Percentiles rank a stretch among this genome's conserved stretches.
Conservation (phyloP, 768 basidiomycete species). For the Vararia minispora region DNA sequence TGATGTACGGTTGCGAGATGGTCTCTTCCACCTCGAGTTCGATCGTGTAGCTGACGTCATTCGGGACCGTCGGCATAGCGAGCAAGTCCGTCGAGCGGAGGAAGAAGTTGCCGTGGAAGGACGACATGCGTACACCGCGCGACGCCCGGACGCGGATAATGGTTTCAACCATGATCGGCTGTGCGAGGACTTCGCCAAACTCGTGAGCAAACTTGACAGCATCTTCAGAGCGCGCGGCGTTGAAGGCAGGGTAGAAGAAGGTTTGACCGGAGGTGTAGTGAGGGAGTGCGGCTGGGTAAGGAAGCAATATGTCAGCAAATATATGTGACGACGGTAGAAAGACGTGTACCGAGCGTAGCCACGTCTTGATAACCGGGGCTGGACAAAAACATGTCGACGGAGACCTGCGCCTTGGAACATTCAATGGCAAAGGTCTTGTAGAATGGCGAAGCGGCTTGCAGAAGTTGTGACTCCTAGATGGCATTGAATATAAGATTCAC, state of each 20-base stretch:
- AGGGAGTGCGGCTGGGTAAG: constrained; percentile 65
- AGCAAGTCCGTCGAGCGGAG: constrained; percentile 45
- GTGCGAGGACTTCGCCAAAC: constrained; percentile 86
- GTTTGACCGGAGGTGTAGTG: constrained; percentile 98
- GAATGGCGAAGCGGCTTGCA: constrained; percentile 90
- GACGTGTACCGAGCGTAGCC: constrained; percentile 66
- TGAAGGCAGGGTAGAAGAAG: constrained; percentile 98
- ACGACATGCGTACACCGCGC: constrained; percentile 37
- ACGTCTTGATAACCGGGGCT: constrained; percentile 91
- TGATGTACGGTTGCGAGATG: constrained; percentile 33
- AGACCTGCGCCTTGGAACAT: constrained; percentile 92
- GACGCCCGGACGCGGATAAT: constrained; percentile 99
- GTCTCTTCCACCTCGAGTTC: constrained; percentile 47
- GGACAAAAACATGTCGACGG: constrained; percentile 99
- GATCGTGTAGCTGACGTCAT: constrained; percentile 45
- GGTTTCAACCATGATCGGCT: constrained; percentile 92
- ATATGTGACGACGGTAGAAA: constrained; percentile 1
- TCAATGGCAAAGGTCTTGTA: constrained; percentile 99
- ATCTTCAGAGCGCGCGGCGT: constrained; percentile 87
- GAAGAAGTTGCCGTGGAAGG: constrained; percentile 54
- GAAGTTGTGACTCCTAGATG: constrained; percentile 75
- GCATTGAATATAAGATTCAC: background rate
- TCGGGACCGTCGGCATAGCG: constrained; percentile 43
- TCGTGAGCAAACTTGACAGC: constrained; percentile 98
- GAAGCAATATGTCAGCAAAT: background rate